Conservation (phyloP, 441 rosid species). For the Iberis amara region DNA sequence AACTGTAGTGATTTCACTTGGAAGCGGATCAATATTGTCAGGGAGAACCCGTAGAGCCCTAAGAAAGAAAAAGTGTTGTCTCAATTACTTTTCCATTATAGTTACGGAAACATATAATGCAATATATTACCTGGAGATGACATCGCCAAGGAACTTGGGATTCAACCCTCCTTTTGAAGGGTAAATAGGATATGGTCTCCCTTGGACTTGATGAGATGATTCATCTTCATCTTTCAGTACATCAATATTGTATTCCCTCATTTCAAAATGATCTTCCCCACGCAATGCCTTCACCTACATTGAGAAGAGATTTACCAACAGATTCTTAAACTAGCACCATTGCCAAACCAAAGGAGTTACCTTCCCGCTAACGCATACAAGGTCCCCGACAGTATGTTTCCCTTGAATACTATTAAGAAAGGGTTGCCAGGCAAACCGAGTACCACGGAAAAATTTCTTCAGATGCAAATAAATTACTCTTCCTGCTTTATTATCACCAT, state of each 20-base stretch:
- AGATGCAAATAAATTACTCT: slow-evolving; percentile 72
- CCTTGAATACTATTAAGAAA: slow-evolving; percentile 61
- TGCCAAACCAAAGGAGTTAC: slow-evolving; percentile 35
- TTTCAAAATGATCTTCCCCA: slow-evolving; percentile 73
- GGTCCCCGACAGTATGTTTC: slow-evolving; percentile 62
- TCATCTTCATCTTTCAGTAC: slow-evolving; percentile 67
- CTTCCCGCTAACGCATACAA: slow-evolving; percentile 89
- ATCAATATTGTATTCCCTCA: slow-evolving; percentile 79
- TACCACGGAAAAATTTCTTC: slow-evolving; percentile 80
- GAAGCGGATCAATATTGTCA: slow-evolving; percentile 68
- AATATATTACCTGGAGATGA: slow-evolving; percentile 49
- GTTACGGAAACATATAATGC: not conserved
- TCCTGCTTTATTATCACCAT: slow-evolving; percentile 29
- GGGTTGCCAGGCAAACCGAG: slow-evolving; percentile 66
- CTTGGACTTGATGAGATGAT: slow-evolving; percentile 46
- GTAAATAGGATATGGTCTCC: slow-evolving; percentile 87
- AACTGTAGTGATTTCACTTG: slow-evolving; percentile 54
- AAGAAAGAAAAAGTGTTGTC: slow-evolving; percentile 22
- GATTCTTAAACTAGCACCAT: slow-evolving; percentile 10
- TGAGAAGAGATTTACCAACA: slow-evolving; percentile 18
- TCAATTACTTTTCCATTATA: not conserved
- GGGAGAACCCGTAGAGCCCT: slow-evolving; percentile 64
- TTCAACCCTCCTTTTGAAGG: slow-evolving; percentile 88
- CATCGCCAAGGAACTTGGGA: slow-evolving; percentile 58
- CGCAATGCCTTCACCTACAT: slow-evolving; percentile 38